Conservation (phyloP, 2,329 filamentous ascomycete species). For the Monosporascus sp. region DNA sequence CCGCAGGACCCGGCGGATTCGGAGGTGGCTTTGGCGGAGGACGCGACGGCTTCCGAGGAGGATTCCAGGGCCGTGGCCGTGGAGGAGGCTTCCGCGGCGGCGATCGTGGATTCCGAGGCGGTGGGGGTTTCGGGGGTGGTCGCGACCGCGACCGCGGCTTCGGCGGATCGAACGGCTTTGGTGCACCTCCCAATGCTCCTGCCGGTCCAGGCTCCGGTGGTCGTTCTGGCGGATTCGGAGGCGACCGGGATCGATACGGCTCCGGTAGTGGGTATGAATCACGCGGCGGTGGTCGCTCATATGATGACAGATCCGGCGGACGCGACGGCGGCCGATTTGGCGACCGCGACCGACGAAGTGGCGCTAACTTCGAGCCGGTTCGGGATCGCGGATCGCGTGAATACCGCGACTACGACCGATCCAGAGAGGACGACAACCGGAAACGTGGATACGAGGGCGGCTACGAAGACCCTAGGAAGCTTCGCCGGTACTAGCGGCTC, state of each 20-base stretch:
- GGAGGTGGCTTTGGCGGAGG: constrained; percentile 53
- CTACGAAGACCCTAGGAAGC: constrained; percentile 71
- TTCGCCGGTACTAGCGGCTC: constrained; percentile 50
- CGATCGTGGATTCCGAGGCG: constrained; percentile 36
- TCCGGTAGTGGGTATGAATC: constrained; percentile 51
- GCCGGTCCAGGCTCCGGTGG: constrained; percentile 53
- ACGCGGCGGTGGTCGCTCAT: constrained; percentile 51
- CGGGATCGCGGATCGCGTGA: constrained; percentile 57
- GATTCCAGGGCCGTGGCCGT: constrained; percentile 43
- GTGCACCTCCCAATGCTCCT: constrained; percentile 54
- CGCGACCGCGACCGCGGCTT: constrained; percentile 42
- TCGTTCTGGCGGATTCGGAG: constrained; percentile 35
- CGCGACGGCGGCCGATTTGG: constrained; percentile 40
- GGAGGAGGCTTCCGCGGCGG: constrained; percentile 30
- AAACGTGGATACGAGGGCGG: constrained; percentile 72
- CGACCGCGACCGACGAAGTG: constrained; percentile 29
- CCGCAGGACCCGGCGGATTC: constrained; percentile 57
- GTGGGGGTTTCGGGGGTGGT: constrained; percentile 47
- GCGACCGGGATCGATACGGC: constrained; percentile 42
- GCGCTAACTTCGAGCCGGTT: constrained; percentile 78
- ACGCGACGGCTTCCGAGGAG: constrained; percentile 52
- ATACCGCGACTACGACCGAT: constrained; percentile 50
- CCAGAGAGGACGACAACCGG: constrained; percentile 53
- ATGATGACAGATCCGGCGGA: constrained; percentile 51
- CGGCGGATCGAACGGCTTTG: constrained; percentile 41